These are phyloP conservation scores for Trametes sanguinea DNA, from an alignment of 768 basidiomycete genomes.

Conservation along the genomic window DNA sequence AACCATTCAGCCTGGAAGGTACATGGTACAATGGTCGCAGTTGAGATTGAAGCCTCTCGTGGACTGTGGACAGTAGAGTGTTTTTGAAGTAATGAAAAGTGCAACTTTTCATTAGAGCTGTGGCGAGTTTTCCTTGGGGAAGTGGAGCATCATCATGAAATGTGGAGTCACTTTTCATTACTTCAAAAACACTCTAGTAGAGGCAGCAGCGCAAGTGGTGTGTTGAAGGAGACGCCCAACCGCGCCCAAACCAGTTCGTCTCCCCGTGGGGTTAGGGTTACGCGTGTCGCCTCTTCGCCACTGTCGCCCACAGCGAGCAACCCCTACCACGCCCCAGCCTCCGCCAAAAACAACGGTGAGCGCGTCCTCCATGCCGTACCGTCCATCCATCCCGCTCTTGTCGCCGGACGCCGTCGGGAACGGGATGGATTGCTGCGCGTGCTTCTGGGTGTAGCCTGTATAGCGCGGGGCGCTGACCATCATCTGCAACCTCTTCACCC, in stretches of 20 bases:
- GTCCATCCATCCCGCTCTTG: neutral
- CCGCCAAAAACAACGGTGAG: slow-evolving; percentile 31
- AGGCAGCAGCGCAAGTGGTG: too few species aligned
- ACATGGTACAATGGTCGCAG: too few species aligned
- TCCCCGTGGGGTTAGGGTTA: slow-evolving; percentile 28
- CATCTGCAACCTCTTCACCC: neutral
- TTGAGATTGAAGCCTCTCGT: too few species aligned
- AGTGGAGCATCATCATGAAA: too few species aligned
- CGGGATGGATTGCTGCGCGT: slow-evolving; percentile 35
- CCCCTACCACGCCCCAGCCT: slow-evolving; percentile 17
- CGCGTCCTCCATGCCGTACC: neutral
- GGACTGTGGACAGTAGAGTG: too few species aligned
- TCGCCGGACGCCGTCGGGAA: neutral
- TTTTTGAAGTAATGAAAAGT: too few species aligned
- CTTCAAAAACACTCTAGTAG: too few species aligned
- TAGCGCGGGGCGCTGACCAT: slow-evolving; percentile 17
- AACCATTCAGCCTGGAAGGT: too few species aligned
- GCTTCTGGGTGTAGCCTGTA: slow-evolving; percentile 35
- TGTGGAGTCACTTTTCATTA: too few species aligned
- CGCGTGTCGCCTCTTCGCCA: slow-evolving; percentile 29
- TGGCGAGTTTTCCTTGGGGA: too few species aligned
- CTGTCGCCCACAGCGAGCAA: slow-evolving; percentile 39
- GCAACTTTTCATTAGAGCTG: too few species aligned
- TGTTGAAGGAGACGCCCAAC: neutral
- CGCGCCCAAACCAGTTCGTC: too few species aligned